phyloP scores from a whole-genome alignment of 108 stramenopile species.

The Fragilaria crotonensis region DNA sequence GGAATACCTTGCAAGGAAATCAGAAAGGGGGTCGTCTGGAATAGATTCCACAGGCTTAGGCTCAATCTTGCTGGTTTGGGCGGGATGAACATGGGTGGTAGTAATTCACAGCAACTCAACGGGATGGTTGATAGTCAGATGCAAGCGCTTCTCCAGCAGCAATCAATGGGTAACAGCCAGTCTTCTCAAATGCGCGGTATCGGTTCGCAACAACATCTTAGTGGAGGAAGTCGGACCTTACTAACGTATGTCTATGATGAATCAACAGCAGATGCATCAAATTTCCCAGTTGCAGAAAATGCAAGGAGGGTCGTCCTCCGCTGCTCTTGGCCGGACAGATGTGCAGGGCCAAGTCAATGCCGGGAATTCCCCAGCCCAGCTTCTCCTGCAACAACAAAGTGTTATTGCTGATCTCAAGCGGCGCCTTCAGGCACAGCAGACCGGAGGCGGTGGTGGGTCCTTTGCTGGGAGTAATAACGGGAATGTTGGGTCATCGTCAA shows the following conservation, averaged over 20 bases:
- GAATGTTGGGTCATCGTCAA: too few relatives aligned
- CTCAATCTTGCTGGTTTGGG: too few relatives aligned
- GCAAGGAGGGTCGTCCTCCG: not conserved
- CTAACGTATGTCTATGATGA: not conserved
- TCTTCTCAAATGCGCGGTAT: not conserved
- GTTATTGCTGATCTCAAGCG: conserved; percentile 4
- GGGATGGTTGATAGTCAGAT: not conserved
- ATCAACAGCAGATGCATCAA: not conserved
- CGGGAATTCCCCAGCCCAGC: not conserved
- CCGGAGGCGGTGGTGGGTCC: not conserved
- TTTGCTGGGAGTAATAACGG: too few relatives aligned
- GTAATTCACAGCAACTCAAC: too few relatives aligned
- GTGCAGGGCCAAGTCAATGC: not conserved
- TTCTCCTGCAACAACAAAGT: conserved; percentile 5
- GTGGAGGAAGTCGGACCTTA: not conserved
- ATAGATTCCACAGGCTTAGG: too few relatives aligned
- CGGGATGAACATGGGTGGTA: too few relatives aligned
- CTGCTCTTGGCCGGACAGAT: too few relatives aligned
- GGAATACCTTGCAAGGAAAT: conserved; percentile 2
- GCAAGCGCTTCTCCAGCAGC: not conserved
- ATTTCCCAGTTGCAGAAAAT: not conserved
- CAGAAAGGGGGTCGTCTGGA: not conserved
- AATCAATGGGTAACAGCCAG: not conserved
- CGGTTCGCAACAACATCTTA: not conserved
- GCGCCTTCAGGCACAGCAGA: not conserved